Evolutionary conservation across 2,329 filamentous ascomycete genomes (phyloP), one percentile per base, ranked within the genome.

Genomic region (Aspergillus intermedius): DNA sequence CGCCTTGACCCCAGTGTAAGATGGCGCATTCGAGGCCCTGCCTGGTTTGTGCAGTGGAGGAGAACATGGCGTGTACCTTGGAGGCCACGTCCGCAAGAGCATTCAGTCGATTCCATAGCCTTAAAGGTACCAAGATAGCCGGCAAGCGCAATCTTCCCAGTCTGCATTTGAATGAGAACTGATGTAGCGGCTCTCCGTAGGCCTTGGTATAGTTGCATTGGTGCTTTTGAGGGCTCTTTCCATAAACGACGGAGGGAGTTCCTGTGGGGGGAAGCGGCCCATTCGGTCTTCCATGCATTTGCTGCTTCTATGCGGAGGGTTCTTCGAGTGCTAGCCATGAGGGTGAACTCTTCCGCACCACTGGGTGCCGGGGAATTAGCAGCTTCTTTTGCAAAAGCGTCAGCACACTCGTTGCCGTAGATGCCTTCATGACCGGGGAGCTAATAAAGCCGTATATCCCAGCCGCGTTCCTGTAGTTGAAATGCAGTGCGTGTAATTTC

Each of bases 381-480:
- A 22, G 21, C 21, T 22, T 22, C 21, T 22, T 22, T 22, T 22
- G 21, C 21, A 5, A 22, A 4, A 22, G 21, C 4, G 7, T 35
- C 32, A 13, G 32, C 32, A 12, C 32, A 12, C 32, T 35, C 32
- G 10, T 35, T 35, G 3, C 32, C 32, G 5, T 35, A 35, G 12
- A 35, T 15, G 32, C 32, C 32, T 35, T 35, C 32, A 15, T 35
- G 32, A 6, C 32, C 32, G 1, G 32, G 32, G 32, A 35, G 10
- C 32, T 5, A 35, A 12, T 35, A 15, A 1, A 35, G 10, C 12
- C 5, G n/a, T 12, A 35, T 35, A 12, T 15, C 12, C 32, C 32
- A 35, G 4, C 32, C 7, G 5, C 10, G 55, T 53, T 3, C 58
- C 45, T 1, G 55, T 52, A 52, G 41, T 7, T 23, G 41, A n/a